Conservation (phyloP, 306 rosid species). For the Malus fusca region DNA sequence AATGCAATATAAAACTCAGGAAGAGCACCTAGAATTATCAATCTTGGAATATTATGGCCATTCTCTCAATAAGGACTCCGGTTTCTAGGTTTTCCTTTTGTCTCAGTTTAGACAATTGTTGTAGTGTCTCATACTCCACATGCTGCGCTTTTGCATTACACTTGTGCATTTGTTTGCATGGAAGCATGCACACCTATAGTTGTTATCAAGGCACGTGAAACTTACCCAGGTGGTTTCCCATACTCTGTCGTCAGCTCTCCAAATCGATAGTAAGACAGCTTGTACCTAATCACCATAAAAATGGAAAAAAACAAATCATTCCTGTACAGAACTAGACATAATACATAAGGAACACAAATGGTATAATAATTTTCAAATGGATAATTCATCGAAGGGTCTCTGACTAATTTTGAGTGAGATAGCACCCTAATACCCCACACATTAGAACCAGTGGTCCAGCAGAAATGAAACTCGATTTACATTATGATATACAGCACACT, state of each 20-base stretch:
- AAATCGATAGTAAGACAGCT: slow-evolving; percentile 87
- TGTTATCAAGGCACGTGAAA: slow-evolving; percentile 7
- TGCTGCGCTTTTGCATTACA: not conserved
- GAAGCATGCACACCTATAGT: not conserved
- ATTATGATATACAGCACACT: not conserved
- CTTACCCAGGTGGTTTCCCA: slow-evolving; percentile 98
- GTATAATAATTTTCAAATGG: not conserved
- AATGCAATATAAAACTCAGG: not conserved
- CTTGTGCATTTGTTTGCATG: not conserved
- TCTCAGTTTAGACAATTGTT: not conserved
- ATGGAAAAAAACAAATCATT: not conserved
- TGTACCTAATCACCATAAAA: slow-evolving; percentile 61
- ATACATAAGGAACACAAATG: not conserved
- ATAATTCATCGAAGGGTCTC: not conserved
- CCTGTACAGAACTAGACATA: not conserved
- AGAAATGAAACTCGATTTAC: not conserved
- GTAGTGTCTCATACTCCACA: not conserved
- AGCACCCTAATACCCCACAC: not conserved
- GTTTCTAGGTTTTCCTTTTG: not conserved
- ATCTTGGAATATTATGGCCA: not conserved
- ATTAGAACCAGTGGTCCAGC: not conserved
- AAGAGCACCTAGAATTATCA: not conserved
- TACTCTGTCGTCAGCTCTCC: slow-evolving; percentile 97
- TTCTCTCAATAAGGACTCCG: not conserved
- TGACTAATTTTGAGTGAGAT: not conserved